Percentiles rank a stretch among this genome's conserved stretches.
phyloP scores from a whole-genome alignment of 2,329 filamentous ascomycete species.

The Parastagonospora nodorum region DNA sequence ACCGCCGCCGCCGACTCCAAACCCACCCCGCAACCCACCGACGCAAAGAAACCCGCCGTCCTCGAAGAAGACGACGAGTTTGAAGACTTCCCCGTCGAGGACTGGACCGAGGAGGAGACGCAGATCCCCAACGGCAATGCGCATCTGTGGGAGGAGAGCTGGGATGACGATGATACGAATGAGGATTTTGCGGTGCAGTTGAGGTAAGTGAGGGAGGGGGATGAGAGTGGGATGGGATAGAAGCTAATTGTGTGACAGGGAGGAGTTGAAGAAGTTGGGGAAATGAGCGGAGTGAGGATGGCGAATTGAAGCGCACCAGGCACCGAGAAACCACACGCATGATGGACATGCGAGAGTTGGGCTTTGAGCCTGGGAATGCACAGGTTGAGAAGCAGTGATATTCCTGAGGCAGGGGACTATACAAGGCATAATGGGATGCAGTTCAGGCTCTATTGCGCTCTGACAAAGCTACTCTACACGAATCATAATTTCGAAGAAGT shows the following conservation, averaged over 20 bases:
- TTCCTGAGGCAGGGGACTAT: not conserved
- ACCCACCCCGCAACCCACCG: conserved; percentile 52
- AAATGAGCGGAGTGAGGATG: conserved; percentile 49
- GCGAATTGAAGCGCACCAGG: not conserved
- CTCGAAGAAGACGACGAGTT: conserved; percentile 99
- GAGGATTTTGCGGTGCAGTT: conserved; percentile 96
- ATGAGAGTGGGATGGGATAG: too few relatives aligned
- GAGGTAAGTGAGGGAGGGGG: conserved; percentile 65
- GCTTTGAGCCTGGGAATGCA: too few relatives aligned
- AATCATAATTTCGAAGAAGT: conserved; percentile 42
- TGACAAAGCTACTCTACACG: conserved; percentile 33
- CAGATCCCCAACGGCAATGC: conserved; percentile 77
- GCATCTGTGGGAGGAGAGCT: conserved; percentile 99
- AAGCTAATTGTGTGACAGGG: conserved; percentile 54
- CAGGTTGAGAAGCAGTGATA: too few relatives aligned
- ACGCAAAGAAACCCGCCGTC: conserved; percentile 64
- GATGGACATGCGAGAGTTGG: too few relatives aligned
- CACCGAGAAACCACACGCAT: not conserved
- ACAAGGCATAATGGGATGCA: not conserved
- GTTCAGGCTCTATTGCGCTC: conserved; percentile 3
- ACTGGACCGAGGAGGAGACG: conserved; percentile 91
- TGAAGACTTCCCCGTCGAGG: conserved; percentile 97
- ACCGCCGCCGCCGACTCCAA: conserved; percentile 37
- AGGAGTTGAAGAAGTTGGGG: conserved; percentile 95
- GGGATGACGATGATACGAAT: conserved; percentile 97